phyloP scores from a whole-genome alignment of 2,329 filamentous ascomycete species.

The Diplodia scrobiculata region DNA sequence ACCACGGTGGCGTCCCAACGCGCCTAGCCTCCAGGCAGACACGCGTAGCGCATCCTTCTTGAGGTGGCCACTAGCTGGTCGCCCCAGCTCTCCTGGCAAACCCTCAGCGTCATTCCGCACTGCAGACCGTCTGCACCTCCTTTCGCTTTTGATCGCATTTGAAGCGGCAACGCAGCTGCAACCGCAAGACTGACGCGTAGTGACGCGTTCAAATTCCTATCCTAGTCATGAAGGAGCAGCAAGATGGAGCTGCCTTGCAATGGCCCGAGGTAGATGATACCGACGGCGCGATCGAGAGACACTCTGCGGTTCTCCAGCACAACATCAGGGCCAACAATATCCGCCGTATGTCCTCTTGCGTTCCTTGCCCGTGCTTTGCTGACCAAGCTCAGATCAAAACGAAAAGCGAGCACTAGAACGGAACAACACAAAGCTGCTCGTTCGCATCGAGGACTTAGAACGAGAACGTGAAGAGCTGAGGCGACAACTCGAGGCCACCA shows the following conservation, averaged over 20 bases:
- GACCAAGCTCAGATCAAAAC: neutral
- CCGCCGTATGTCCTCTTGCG: neutral
- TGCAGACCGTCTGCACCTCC: neutral
- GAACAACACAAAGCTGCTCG: conserved; percentile 3
- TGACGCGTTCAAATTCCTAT: neutral
- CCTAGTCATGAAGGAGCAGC: conserved; percentile 20
- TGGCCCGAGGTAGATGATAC: neutral
- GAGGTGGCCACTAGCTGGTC: neutral
- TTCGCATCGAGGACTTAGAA: conserved; percentile 24
- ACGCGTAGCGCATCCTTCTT: conserved; percentile 8
- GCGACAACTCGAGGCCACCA: conserved; percentile 25
- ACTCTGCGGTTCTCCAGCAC: neutral
- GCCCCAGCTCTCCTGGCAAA: neutral
- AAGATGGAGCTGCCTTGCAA: neutral
- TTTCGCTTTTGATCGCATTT: neutral
- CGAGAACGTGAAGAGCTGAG: conserved; percentile 31
- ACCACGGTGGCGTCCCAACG: neutral
- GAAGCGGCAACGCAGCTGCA: neutral
- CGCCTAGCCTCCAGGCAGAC: conserved; percentile 13
- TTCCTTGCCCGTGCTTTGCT: neutral
- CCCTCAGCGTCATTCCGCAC: neutral
- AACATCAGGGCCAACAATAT: conserved; percentile 4
- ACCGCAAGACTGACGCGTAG: neutral
- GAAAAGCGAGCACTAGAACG: conserved; percentile 13
- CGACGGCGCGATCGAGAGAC: neutral